Base-by-base conservation (phyloP, 169 alveolate genomes). In the Eimeria falciformis region DNA sequence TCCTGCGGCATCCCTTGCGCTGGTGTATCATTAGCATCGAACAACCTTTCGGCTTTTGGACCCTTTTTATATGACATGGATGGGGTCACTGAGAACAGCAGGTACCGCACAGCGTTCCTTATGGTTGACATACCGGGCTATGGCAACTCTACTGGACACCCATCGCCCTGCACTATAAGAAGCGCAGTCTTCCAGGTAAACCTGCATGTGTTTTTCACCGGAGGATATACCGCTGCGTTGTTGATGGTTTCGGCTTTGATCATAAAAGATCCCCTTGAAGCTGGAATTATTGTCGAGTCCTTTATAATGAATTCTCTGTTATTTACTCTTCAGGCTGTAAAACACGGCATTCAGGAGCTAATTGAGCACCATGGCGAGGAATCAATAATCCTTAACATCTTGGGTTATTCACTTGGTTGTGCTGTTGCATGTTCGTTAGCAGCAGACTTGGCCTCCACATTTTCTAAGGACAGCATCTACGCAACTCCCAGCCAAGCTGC, bases 141-240 rank as follows among this genome's bases (percentile, higher is more conserved):
- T 50, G 93, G 93, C 65, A 88, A 88, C 69, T 88, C 93, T 33
- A 45, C 93, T 17, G 93, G 93, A 18, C 78, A 77, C 56, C 93
- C 93, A 9, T 40, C 81, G n/a, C 93, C 93, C 12, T 47, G 47
- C 29, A 65, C 93, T 3, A 69, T 88, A 11, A 55, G 93, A 47
- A 77, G 90, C 46, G n/a, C 56, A 27, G 93, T 71, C 5, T 58
- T 88, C 9, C 86, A 88, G 75, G 93, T 88, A 47, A 12, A 53
- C 65, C 17, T 53, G 65, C 17, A 53, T 33, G 40, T 33, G 40
- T 33, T 2, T 2, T 33, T 33, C 40, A 33, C 2, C 0, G 17
- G 1, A 53, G n/a, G n/a, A 17, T 53, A 53, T 53, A 17, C n/a
- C 65, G 65, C 17, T 21, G n/a, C n/a, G 9, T 21, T 53, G 65